phyloP scores from a whole-genome alignment of 2,329 filamentous ascomycete genomes.

The Fusarium tanahbumbuense region DNA sequence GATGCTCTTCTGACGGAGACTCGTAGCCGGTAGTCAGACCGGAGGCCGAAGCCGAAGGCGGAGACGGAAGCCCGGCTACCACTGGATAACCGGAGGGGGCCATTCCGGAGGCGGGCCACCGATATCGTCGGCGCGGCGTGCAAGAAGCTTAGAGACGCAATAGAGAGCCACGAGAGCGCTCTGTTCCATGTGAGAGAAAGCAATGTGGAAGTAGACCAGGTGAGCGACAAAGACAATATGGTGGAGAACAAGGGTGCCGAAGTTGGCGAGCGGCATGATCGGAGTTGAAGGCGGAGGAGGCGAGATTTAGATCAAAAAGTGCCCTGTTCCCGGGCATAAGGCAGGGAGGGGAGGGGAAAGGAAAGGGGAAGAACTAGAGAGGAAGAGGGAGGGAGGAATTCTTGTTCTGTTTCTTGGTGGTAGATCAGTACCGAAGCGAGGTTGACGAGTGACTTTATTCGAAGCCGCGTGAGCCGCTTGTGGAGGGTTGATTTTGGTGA shows the following conservation, averaged over 20 bases:
- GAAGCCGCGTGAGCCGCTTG: slow-evolving; percentile 32
- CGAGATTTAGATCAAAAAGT: slow-evolving; percentile 7
- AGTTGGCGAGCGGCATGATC: slow-evolving; percentile 62
- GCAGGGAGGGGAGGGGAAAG: neutral
- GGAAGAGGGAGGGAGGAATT: neutral
- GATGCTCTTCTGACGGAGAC: slow-evolving; percentile 53
- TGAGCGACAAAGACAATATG: slow-evolving; percentile 66
- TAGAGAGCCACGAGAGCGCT: slow-evolving; percentile 60
- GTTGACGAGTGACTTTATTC: slow-evolving; percentile 3
- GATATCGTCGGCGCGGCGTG: slow-evolving; percentile 60
- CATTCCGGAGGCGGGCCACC: slow-evolving; percentile 54
- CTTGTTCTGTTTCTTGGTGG: slow-evolving; percentile 6
- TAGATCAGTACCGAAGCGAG: slow-evolving; percentile 16
- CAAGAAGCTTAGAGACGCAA: slow-evolving; percentile 60
- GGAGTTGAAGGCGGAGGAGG: neutral
- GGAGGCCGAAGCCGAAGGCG: neutral
- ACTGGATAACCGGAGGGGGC: slow-evolving; percentile 49
- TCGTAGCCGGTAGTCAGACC: slow-evolving; percentile 49
- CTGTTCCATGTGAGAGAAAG: slow-evolving; percentile 62
- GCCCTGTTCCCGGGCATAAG: slow-evolving; percentile 14
- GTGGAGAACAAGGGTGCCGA: slow-evolving; percentile 63
- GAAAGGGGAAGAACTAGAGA: neutral
- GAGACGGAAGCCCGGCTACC: slow-evolving; percentile 40
- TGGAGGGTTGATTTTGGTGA: slow-evolving; percentile 23
- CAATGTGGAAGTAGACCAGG: slow-evolving; percentile 64